A percentile compares a stretch with the other conserved stretches of the same genome.
These are phyloP conservation scores for Epichloe typhina DNA, from an alignment of 2,329 filamentous ascomycete genomes.

Conservation along the genomic window DNA sequence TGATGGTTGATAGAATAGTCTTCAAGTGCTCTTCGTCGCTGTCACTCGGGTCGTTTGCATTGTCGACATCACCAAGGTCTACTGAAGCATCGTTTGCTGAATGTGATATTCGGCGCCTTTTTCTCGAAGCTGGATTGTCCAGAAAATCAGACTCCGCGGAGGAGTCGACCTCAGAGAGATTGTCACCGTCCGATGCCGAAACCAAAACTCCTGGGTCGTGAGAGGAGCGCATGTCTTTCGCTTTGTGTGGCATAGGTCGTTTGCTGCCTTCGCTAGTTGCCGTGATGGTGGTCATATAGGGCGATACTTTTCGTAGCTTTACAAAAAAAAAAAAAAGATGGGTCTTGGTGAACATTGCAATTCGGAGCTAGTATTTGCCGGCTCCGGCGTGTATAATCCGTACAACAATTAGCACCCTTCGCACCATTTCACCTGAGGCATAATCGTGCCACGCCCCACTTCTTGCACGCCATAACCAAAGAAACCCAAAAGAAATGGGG, in stretches of 20 bases:
- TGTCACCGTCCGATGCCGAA: background rate
- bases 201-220: background rate
- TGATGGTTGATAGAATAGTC: constrained; percentile 27
- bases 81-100: constrained; percentile 14
- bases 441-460: no score
- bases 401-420: no score
- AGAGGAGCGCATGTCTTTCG: background rate
- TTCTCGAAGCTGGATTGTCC: constrained; percentile 30
- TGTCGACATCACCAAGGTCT: constrained; percentile 9
- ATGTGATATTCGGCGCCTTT: constrained; percentile 29
- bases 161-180: constrained; percentile 12
- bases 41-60: constrained; percentile 20
- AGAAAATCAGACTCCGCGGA: constrained; percentile 36
- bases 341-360: no score
- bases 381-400: no score
- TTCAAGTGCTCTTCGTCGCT: constrained; percentile 21
- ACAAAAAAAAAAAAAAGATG: background rate
- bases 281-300: background rate
- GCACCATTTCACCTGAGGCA: no score
- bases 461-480: no score
- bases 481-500: no score
- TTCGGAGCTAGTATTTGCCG: no score
- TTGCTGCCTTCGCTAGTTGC: background rate
- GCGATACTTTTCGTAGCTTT: no score
- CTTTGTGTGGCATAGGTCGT: background rate